Percentiles rank a stretch among this genome's conserved stretches.
Evolutionary conservation across 2,329 filamentous ascomycete genomes (phyloP).

Genomic region (Aureobasidium leucospermi): DNA sequence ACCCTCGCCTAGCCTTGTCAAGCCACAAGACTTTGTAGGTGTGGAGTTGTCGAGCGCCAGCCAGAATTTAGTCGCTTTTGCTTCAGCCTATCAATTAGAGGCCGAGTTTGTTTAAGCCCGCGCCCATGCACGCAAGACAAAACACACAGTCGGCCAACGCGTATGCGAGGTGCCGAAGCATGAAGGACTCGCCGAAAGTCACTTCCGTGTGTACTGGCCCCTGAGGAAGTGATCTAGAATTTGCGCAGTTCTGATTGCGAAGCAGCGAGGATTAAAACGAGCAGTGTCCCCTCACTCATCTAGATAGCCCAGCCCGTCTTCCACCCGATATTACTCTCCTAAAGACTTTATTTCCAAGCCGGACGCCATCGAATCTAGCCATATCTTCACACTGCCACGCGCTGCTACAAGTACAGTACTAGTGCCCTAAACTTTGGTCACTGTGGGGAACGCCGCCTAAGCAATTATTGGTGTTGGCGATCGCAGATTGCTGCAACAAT

Average conservation of each 20-base stretch:
- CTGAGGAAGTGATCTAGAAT: constrained; percentile 3
- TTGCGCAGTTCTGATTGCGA: background rate
- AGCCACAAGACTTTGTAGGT: background rate
- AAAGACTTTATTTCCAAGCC: constrained; percentile 8
- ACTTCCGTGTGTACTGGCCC: constrained; percentile 6
- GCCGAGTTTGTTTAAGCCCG: background rate
- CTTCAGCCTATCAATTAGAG: constrained; percentile 8
- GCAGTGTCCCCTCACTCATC: background rate
- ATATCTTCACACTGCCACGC: background rate
- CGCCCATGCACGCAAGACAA: background rate
- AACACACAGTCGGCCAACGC: constrained; percentile 1
- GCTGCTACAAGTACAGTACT: constrained; percentile 1
- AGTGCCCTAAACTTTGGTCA: background rate
- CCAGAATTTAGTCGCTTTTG: constrained; percentile 2
- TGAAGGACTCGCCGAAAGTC: constrained; percentile 2
- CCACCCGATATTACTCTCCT: background rate
- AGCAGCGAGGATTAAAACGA: background rate
- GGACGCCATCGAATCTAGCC: background rate
- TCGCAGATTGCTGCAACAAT: constrained; percentile 9
- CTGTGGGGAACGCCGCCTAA: constrained; percentile 8
- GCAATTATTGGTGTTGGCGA: background rate
- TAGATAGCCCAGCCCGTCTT: background rate
- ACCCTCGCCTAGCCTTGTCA: background rate
- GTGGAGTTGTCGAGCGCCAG: background rate
- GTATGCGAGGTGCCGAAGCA: constrained; percentile 10